These are phyloP conservation scores for Diaporthe citriasiana DNA, from an alignment of 2,329 filamentous ascomycete genomes.

Conservation along the genomic window DNA sequence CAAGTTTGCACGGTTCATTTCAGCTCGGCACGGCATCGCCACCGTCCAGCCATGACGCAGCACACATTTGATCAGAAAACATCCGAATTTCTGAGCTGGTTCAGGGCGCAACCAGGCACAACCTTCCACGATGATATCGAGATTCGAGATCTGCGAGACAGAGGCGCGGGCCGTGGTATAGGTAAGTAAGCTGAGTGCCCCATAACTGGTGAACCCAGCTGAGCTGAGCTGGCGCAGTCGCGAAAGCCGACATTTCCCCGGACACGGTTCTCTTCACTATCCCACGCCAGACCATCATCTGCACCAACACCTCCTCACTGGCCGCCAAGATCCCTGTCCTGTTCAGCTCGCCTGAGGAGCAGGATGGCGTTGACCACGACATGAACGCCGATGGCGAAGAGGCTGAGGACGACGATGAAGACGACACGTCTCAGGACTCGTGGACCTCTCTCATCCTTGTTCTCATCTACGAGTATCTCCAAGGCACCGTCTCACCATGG, in stretches of 20 bases:
- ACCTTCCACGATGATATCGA: constrained; percentile 67
- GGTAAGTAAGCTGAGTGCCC: constrained; percentile 53
- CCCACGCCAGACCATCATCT: constrained; percentile 79
- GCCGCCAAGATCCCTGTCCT: constrained; percentile 68
- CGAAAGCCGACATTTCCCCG: constrained; percentile 75
- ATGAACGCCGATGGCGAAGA: constrained; percentile 55
- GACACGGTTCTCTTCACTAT: constrained; percentile 87
- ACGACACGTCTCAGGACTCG: constrained; percentile 59
- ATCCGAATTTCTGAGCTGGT: constrained; percentile 66
- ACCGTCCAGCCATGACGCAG: constrained; percentile 19
- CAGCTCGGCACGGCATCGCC: neutral
- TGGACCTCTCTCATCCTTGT: constrained; percentile 78
- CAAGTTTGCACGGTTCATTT: neutral
- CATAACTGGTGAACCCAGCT: constrained; percentile 19
- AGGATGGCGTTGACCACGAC: constrained; percentile 48
- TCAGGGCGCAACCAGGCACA: constrained; percentile 64
- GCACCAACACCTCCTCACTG: constrained; percentile 78
- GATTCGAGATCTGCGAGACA: constrained; percentile 65
- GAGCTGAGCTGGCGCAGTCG: constrained; percentile 66
- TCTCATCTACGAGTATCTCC: constrained; percentile 82
- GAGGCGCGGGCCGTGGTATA: constrained; percentile 68
- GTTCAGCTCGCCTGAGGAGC: constrained; percentile 54
- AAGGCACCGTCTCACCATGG: constrained; percentile 75
- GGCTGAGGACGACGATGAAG: constrained; percentile 55
- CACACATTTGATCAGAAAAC: constrained; percentile 59